Conservation (phyloP, 768 basidiomycete species). For the Fomitopsis serialis region DNA sequence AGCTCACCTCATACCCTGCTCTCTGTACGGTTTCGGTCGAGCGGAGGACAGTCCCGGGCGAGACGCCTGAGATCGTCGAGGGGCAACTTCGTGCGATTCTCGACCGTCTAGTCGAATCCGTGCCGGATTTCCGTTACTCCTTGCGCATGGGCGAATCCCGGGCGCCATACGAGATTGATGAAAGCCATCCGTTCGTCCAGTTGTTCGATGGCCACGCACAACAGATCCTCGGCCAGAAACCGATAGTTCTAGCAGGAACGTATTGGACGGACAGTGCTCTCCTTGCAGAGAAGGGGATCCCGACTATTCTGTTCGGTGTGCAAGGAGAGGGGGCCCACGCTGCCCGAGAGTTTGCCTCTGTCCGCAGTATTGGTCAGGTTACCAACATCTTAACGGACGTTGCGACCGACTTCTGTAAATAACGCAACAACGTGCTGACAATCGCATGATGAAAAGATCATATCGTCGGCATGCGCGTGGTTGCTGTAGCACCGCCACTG, state of each 20-base stretch:
- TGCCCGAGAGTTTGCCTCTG: not conserved
- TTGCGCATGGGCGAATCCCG: constrained; percentile 2
- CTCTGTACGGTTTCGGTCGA: constrained; percentile 2
- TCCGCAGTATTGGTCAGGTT: not conserved
- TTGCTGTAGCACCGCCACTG: no score
- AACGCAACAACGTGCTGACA: no score
- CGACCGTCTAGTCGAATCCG: not conserved
- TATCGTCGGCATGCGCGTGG: no score
- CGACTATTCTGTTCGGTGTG: not conserved
- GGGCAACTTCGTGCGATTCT: not conserved
- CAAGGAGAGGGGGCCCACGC: constrained; percentile 1
- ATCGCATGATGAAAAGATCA: no score
- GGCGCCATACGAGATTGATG: not conserved
- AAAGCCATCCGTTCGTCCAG: not conserved
- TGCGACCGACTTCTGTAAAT: constrained; percentile 2
- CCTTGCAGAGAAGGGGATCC: constrained; percentile 3
- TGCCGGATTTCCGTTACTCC: not conserved
- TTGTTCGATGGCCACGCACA: not conserved
- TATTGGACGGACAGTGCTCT: constrained; percentile 5
- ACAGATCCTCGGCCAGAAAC: not conserved
- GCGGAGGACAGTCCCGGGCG: constrained; percentile 3
- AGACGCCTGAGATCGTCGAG: not conserved
- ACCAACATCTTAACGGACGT: not conserved
- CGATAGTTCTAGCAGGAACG: not conserved
- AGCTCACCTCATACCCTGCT: constrained; percentile 3